These are phyloP conservation scores for Phoenix dactylifera DNA, from an alignment of 176 grass and related monocot species.

Conservation along the genomic window DNA sequence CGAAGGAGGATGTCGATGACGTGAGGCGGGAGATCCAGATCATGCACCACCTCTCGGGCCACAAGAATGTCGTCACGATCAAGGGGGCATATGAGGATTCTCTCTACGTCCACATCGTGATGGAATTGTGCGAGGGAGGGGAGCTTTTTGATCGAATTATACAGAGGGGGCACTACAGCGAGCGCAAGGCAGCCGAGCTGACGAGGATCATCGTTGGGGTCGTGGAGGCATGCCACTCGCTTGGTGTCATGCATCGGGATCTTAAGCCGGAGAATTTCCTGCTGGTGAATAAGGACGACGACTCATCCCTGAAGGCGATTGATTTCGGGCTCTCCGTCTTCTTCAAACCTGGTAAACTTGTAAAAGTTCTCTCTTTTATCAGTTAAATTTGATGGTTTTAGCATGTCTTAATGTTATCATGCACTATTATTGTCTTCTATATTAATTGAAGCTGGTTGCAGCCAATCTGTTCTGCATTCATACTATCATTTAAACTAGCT, in stretches of 20 bases:
- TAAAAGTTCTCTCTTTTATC: not conserved
- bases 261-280: constrained; percentile 73
- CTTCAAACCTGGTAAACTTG: constrained; percentile 43
- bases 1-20: constrained; percentile 56
- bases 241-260: constrained; percentile 64
- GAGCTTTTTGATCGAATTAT: constrained; percentile 30
- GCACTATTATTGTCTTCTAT: not conserved
- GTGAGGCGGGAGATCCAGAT: constrained; percentile 73
- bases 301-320: constrained; percentile 51
- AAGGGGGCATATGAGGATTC: constrained; percentile 69
- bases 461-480: too few species aligned
- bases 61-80: constrained; percentile 54
- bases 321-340: constrained; percentile 73
- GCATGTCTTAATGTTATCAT: not conserved
- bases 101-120: constrained; percentile 32
- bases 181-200: constrained; percentile 54
- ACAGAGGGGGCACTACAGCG: constrained; percentile 51
- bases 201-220: constrained; percentile 54
- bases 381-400: not conserved
- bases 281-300: constrained; percentile 27
- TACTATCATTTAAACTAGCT: too few species aligned
- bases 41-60: constrained; percentile 60
- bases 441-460: too few species aligned
- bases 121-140: constrained; percentile 25
- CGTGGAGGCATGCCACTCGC: constrained; percentile 65